Conservation (phyloP, 192 early-diverging fungal species). For the Spizellomyces punctatus region DNA sequence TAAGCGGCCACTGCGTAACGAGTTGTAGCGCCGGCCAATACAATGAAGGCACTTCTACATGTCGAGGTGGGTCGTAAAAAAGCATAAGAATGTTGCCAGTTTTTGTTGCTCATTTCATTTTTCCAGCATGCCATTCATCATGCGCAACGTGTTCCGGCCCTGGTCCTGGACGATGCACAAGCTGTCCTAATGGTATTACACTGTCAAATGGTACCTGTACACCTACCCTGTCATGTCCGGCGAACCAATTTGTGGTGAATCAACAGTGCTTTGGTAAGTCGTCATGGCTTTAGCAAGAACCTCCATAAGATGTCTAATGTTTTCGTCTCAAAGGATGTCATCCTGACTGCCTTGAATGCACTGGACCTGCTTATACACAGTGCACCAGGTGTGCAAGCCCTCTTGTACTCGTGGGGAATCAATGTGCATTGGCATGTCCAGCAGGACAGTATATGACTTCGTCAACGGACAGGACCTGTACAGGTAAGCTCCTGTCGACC, state of each 20-base stretch:
- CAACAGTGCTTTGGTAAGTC: conserved; percentile 20
- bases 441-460: conserved; percentile 18
- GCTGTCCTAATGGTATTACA: conserved; percentile 12
- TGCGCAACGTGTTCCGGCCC: conserved; percentile 18
- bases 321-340: conserved; percentile 16
- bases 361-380: conserved; percentile 1
- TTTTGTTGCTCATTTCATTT: not conserved
- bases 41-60: conserved; percentile 15
- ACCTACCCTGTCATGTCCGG: conserved; percentile 3
- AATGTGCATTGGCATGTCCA: conserved; percentile 15
- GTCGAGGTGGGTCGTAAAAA: not conserved
- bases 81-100: too few species aligned
- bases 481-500: not conserved
- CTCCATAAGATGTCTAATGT: not conserved
- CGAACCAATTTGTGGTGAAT: conserved; percentile 13
- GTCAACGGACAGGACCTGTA: not conserved
- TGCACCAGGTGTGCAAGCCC: conserved; percentile 15
- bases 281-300: not conserved
- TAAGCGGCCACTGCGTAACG: not conserved
- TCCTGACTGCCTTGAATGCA: conserved; percentile 22
- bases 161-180: not conserved
- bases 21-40: not conserved
- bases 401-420: conserved; percentile 4
- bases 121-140: conserved; percentile 13
- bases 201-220: conserved; percentile 1